Conservation (phyloP, 345 rosid genomes). For the Hibiscus syriacus region DNA sequence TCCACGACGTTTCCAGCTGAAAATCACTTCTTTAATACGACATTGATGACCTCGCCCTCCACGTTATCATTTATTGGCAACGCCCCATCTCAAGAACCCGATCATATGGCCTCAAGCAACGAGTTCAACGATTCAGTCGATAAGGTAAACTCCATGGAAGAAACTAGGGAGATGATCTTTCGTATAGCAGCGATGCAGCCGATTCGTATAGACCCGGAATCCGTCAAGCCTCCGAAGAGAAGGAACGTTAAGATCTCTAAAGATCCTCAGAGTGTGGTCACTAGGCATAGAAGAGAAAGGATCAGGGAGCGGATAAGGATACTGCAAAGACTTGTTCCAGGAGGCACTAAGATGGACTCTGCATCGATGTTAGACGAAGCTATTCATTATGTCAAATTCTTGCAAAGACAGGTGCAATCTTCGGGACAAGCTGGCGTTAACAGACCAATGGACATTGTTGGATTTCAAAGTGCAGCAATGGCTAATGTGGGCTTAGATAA, state of each 20-base stretch:
- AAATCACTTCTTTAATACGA: no score
- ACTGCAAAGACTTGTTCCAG: slow-evolving; percentile 78
- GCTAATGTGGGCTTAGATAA: slow-evolving; percentile 31
- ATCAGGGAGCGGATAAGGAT: slow-evolving; percentile 87
- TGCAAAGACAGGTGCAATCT: slow-evolving; percentile 76
- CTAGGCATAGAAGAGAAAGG: slow-evolving; percentile 76
- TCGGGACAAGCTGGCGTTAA: slow-evolving; percentile 52
- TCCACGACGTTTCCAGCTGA: no score
- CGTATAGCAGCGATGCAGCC: slow-evolving; percentile 89
- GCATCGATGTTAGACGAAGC: slow-evolving; percentile 96
- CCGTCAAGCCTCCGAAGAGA: slow-evolving; percentile 78
- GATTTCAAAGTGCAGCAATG: slow-evolving; percentile 25
- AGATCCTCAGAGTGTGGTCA: slow-evolving; percentile 95
- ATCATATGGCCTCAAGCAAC: no score
- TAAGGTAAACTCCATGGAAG: slow-evolving; percentile 49
- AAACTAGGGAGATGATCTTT: slow-evolving; percentile 82
- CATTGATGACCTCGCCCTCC: not conserved
- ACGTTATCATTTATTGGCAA: slow-evolving; percentile 15
- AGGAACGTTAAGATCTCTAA: slow-evolving; percentile 84
- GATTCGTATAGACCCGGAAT: slow-evolving; percentile 71
- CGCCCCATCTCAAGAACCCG: slow-evolving; percentile 21
- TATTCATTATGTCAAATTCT: slow-evolving; percentile 81
- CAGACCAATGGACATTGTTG: slow-evolving; percentile 26
- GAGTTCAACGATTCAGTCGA: slow-evolving; percentile 34
- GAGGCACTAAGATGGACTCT: no score